Conservation (phyloP, 768 basidiomycete species). For the Russula olivacea region DNA sequence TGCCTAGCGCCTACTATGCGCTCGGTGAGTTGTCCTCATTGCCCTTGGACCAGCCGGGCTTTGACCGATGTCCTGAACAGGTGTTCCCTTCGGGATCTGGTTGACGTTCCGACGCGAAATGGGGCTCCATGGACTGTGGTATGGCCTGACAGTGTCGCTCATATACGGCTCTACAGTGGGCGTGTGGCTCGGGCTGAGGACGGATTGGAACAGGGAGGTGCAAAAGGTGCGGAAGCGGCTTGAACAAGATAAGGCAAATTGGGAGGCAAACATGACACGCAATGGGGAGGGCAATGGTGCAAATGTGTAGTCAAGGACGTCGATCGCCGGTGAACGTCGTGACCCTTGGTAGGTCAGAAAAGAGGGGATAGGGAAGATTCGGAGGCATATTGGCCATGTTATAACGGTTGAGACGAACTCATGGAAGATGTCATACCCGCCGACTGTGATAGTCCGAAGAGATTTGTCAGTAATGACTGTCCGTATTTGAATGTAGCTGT, state of each 20-base stretch:
- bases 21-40: conserved; percentile 41
- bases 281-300: not conserved
- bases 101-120: conserved; percentile 58
- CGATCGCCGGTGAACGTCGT: not conserved
- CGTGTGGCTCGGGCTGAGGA: conserved; percentile 45
- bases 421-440: not conserved
- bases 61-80: conserved; percentile 29
- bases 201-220: conserved; percentile 69
- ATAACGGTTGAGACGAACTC: too few relatives aligned
- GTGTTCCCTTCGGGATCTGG: conserved; percentile 77
- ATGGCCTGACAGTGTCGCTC: conserved; percentile 68
- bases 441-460: not conserved
- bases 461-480: not conserved
- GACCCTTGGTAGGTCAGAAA: not conserved
- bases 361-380: not conserved
- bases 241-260: conserved; percentile 26
- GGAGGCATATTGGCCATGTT: not conserved
- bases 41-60: not conserved
- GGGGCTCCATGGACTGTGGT: conserved; percentile 75
- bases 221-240: conserved; percentile 52
- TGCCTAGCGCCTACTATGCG: conserved; percentile 63
- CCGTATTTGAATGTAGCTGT: not conserved
- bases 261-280: not conserved
- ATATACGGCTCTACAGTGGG: conserved; percentile 52
- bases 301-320: not conserved